Evolutionary conservation across 2,329 filamentous ascomycete species (phyloP), one percentile per base, ranked within the genome.

Genomic region (Trichoderma brevicompactum): DNA sequence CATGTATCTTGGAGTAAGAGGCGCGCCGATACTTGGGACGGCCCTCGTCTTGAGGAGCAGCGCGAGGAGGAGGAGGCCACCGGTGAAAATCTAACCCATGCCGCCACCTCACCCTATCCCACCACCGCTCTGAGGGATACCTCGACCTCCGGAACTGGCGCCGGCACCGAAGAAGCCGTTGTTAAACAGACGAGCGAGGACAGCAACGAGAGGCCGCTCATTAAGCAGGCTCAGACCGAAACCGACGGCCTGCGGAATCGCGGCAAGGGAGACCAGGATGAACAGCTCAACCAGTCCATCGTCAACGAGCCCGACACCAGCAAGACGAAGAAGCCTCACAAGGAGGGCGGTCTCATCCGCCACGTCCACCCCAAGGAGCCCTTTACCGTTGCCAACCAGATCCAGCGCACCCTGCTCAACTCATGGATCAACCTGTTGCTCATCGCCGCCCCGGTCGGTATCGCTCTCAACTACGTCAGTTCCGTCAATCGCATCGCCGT

Each of bases 341-440:
- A 78, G 46, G 72, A 75, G 19, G 71, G 77, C 7, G 71, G 77
- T 7, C 68, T 85, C 34, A 78, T 85, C 72, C 80, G 80, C 43
- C 74, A 81, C 38, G 72, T 85, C 17, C 67, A 80, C n/a, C 81
- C 83, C 10, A 84, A 83, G 69, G 77, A 80, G 65, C 81, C 84
- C 2, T 90, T 86, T 66, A 89, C 87, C 0, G 72, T 85, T 8
- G 78, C 78, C 66, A 88, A 89, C 71, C 91, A 94, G 76, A 76
- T 94, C 55, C 87, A 88, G 70, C 87, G 90, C 17, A 93, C 92
- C 0, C 71, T 96, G 3, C 85, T 96, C 69, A 89, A 87, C 72
- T 95, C 92, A 0, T 96, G 91, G 87, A 90, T 97, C 79, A 97
- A 97, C 73, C 73, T 96, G 28, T 79, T 97, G 32, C 80, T 97